Percentiles rank a stretch among this genome's conserved stretches.
Conservation (phyloP, 1,284 basidiomycete species). For the Spongispora temasekensis region DNA sequence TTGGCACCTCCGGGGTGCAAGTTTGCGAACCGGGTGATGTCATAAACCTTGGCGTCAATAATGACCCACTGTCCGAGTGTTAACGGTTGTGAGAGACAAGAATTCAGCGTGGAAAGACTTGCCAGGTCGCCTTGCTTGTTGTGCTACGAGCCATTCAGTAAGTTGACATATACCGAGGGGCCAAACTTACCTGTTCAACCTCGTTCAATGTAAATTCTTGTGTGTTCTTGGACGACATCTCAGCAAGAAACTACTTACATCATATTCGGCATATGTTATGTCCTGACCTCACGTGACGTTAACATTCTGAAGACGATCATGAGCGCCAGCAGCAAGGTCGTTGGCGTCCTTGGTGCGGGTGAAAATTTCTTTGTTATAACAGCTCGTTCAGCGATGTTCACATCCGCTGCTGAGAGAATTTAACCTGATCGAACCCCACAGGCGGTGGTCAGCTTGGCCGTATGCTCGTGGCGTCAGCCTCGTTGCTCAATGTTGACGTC, state of each 20-base stretch:
- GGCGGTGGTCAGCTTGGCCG: constrained; percentile 98
- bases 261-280: too few relatives aligned
- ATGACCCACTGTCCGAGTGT: constrained; percentile 53
- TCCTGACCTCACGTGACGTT: too few relatives aligned
- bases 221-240: constrained; percentile 34
- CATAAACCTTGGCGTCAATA: constrained; percentile 69
- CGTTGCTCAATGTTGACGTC: constrained; percentile 86
- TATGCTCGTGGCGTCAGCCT: constrained; percentile 93
- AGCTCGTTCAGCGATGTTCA: too few relatives aligned
- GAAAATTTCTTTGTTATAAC: too few relatives aligned
- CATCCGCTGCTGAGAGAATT: too few relatives aligned
- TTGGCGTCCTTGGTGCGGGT: too few relatives aligned
- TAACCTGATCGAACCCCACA: constrained; percentile 36
- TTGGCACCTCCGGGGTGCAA: constrained; percentile 69
- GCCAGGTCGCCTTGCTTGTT: constrained; percentile 75
- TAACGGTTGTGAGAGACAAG: constrained; percentile 1
- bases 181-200: constrained; percentile 47
- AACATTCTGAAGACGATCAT: too few relatives aligned
- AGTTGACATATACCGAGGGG: background rate
- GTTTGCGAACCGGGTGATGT: constrained; percentile 60
- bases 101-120: constrained; percentile 19
- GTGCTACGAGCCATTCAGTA: constrained; percentile 52
- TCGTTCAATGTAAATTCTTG: constrained; percentile 52
- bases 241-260: too few relatives aligned
- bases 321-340: too few relatives aligned